Percentiles rank a stretch among this genome's conserved stretches.
Conservation (phyloP, 495 filamentous ascomycete species). For the Aspergillus incahuasiensis region DNA sequence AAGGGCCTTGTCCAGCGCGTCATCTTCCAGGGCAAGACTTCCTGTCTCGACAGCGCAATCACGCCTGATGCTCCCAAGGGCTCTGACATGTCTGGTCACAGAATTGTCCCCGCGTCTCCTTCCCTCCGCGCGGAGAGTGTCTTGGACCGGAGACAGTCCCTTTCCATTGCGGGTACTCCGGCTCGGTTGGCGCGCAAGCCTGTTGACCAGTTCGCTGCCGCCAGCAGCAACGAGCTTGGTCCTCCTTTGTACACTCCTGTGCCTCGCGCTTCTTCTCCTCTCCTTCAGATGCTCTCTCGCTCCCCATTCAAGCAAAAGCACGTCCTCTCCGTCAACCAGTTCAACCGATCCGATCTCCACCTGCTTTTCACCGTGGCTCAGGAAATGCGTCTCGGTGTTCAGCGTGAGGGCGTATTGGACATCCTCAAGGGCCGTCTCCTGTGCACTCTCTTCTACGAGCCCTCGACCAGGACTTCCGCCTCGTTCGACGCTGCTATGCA, state of each 20-base stretch:
- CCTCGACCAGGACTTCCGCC: conserved; percentile 89
- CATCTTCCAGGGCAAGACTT: conserved; percentile 70
- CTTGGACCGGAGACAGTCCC: conserved; percentile 41
- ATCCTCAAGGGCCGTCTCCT: conserved; percentile 81
- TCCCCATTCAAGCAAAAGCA: conserved; percentile 83
- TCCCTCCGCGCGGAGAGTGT: conserved; percentile 46
- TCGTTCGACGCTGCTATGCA: conserved; percentile 99
- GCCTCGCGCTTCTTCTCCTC: conserved; percentile 49
- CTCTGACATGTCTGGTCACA: conserved; percentile 73
- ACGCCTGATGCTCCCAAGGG: conserved; percentile 55
- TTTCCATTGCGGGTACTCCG: conserved; percentile 43
- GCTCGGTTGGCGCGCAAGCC: conserved; percentile 27
- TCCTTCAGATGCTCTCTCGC: conserved; percentile 66
- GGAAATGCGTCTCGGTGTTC: conserved; percentile 91
- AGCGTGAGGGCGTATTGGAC: conserved; percentile 83
- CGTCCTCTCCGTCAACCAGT: conserved; percentile 85
- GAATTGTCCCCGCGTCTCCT: conserved; percentile 53
- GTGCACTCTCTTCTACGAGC: conserved; percentile 94
- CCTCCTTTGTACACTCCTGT: conserved; percentile 44
- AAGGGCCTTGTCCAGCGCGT: conserved; percentile 73
- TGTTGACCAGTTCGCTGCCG: conserved; percentile 27
- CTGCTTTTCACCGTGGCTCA: conserved; percentile 92
- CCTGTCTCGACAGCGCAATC: conserved; percentile 69
- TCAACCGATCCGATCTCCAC: conserved; percentile 80
- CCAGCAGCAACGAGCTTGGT: conserved; percentile 47